These are phyloP conservation scores for Starmerella tilneyi DNA, from an alignment of 805 yeast genomes.

Conservation along the genomic window DNA sequence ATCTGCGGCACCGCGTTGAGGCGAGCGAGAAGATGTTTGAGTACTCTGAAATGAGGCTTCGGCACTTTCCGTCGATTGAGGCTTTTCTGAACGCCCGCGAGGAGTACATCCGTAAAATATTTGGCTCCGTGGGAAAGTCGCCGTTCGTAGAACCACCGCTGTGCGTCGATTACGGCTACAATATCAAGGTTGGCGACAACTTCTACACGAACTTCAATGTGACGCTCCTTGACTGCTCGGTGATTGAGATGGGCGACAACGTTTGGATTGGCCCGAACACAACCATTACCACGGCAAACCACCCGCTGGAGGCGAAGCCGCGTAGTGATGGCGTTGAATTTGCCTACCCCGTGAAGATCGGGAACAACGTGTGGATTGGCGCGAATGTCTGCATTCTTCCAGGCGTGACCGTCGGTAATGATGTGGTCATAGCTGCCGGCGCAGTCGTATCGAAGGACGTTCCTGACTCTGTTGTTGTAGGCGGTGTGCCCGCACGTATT, in stretches of 20 bases:
- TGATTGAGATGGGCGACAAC: conserved; percentile 50
- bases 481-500: conserved; percentile 53
- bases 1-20: conserved; percentile 25
- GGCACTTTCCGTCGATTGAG: conserved; percentile 24
- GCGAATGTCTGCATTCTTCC: conserved; percentile 46
- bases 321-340: conserved; percentile 42
- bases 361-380: conserved; percentile 62
- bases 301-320: conserved; percentile 42
- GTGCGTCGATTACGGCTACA: conserved; percentile 60
- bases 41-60: conserved; percentile 27
- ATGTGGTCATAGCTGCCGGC: conserved; percentile 57
- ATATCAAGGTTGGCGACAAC: conserved; percentile 45
- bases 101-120: conserved; percentile 33
- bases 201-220: conserved; percentile 49
- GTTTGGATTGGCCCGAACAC: conserved; percentile 57
- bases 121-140: conserved; percentile 41
- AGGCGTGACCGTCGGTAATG: conserved; percentile 57
- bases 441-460: conserved; percentile 51
- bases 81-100: conserved; percentile 33
- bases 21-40: conserved; percentile 30
- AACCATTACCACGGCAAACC: conserved; percentile 51
- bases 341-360: conserved; percentile 49
- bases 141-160: conserved; percentile 45
- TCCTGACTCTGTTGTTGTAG: conserved; percentile 46
- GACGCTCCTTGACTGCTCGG: conserved; percentile 48